Conservation (phyloP, 306 rosid species). For the Alnus glutinosa region DNA sequence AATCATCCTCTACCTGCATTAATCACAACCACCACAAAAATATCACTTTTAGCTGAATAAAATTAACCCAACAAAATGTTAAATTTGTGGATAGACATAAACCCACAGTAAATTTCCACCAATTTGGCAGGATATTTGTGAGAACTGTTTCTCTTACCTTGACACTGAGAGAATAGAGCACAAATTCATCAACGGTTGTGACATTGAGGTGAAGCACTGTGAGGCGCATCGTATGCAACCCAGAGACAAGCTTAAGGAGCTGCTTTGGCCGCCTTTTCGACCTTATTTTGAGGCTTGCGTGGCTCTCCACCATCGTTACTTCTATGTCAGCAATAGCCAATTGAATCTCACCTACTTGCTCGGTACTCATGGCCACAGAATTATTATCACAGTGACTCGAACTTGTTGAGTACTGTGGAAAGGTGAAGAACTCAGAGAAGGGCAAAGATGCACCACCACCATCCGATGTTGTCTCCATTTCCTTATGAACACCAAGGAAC, state of each 20-base stretch:
- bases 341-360: conserved; percentile 32
- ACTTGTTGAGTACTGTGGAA: conserved; percentile 75
- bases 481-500: conserved; percentile 48
- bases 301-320: conserved; percentile 92
- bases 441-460: conserved; percentile 26
- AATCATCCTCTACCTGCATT: conserved; percentile 82
- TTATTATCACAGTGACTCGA: conserved; percentile 23
- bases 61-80: background rate
- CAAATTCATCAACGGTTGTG: conserved; percentile 55
- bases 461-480: conserved; percentile 21
- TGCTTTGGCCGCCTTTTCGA: conserved; percentile 70
- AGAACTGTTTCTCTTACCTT: conserved; percentile 44
- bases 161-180: conserved; percentile 73
- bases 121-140: too few relatives aligned
- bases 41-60: conserved; percentile 1
- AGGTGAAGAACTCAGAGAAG: conserved; percentile 87
- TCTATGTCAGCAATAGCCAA: conserved; percentile 68
- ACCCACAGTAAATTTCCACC: background rate
- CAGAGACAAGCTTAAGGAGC: conserved; percentile 67
- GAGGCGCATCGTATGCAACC: conserved; percentile 66
- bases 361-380: conserved; percentile 27
- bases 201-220: conserved; percentile 84
- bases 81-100: background rate
- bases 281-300: conserved; percentile 83
- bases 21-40: background rate